Conservation (phyloP, 192 early-diverging fungal genomes). For the Coemansia reversa region DNA sequence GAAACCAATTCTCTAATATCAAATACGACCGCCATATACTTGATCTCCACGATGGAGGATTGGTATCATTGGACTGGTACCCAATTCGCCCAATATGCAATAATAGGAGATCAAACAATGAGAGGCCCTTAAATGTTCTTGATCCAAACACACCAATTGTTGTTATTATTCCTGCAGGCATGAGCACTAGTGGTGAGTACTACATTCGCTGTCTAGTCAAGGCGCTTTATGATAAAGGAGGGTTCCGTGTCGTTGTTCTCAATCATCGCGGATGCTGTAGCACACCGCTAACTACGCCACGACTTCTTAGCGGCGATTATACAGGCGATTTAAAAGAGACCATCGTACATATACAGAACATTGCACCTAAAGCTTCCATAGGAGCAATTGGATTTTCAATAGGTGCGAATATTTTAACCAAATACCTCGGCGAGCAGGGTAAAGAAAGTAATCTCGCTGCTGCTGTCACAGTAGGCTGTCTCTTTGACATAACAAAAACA, state of each 20-base stretch:
- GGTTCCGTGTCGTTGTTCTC: slow-evolving; percentile 8
- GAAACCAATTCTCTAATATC: slow-evolving; percentile 6
- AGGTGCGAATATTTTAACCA: neutral
- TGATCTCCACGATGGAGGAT: slow-evolving; percentile 8
- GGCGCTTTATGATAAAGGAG: neutral
- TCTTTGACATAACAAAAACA: slow-evolving; percentile 1
- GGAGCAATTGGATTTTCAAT: neutral
- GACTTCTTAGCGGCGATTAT: neutral
- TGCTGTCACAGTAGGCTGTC: slow-evolving; percentile 16
- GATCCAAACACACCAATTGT: slow-evolving; percentile 11
- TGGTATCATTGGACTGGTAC: slow-evolving; percentile 23
- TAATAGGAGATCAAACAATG: neutral
- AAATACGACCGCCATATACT: slow-evolving; percentile 12
- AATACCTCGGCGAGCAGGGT: neutral
- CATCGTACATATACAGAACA: neutral
- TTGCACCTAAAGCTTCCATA: neutral
- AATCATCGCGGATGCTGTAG: slow-evolving; percentile 18
- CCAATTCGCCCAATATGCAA: neutral
- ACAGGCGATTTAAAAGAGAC: slow-evolving; percentile 13
- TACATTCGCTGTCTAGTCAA: slow-evolving; percentile 16
- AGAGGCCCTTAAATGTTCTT: neutral
- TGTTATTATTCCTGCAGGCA: slow-evolving; percentile 4
- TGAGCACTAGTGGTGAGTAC: slow-evolving; percentile 18
- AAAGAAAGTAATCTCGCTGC: slow-evolving; percentile 4
- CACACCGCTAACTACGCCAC: slow-evolving; percentile 1